phyloP scores from a whole-genome alignment of 352 stramenopile genomes.

The Elongisporangium anandrum region DNA sequence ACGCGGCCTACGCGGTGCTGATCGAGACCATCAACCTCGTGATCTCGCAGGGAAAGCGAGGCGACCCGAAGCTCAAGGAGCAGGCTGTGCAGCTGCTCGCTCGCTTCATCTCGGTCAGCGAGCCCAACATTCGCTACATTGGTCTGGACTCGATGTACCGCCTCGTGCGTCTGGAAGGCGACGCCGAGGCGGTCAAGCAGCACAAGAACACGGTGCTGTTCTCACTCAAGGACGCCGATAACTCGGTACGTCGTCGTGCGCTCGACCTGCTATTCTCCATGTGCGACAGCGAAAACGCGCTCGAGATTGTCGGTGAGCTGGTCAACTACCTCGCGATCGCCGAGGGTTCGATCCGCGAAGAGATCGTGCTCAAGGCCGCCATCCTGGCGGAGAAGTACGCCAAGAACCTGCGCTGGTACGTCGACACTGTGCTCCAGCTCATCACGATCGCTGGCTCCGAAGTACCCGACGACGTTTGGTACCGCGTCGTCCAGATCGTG shows the following conservation, averaged over 20 bases:
- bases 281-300: slow-evolving; percentile 94
- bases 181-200: slow-evolving; percentile 87
- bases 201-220: slow-evolving; percentile 95
- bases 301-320: slow-evolving; percentile 95
- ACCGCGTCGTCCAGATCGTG: slow-evolving; percentile 98
- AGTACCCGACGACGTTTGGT: slow-evolving; percentile 96
- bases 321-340: slow-evolving; percentile 93
- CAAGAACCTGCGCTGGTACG: slow-evolving; percentile 94
- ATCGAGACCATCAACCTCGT: slow-evolving; percentile 98
- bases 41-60: slow-evolving; percentile 89
- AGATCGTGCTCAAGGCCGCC: slow-evolving; percentile 98
- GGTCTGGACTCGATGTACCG: slow-evolving; percentile 96
- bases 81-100: slow-evolving; percentile 92
- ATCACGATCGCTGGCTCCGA: slow-evolving; percentile 93
- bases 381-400: slow-evolving; percentile 98
- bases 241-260: slow-evolving; percentile 93
- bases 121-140: slow-evolving; percentile 97
- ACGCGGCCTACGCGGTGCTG: slow-evolving; percentile 95
- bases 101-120: slow-evolving; percentile 97
- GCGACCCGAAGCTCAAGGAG: slow-evolving; percentile 84
- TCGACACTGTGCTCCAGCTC: slow-evolving; percentile 97
- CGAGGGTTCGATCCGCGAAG: slow-evolving; percentile 90
- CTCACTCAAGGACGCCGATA: slow-evolving; percentile 96
- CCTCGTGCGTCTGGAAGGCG: slow-evolving; percentile 87
- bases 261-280: slow-evolving; percentile 98